Evolutionary conservation across 805 yeast genomes (phyloP).

Genomic region (Zygotorulaspora chibaensis): DNA sequence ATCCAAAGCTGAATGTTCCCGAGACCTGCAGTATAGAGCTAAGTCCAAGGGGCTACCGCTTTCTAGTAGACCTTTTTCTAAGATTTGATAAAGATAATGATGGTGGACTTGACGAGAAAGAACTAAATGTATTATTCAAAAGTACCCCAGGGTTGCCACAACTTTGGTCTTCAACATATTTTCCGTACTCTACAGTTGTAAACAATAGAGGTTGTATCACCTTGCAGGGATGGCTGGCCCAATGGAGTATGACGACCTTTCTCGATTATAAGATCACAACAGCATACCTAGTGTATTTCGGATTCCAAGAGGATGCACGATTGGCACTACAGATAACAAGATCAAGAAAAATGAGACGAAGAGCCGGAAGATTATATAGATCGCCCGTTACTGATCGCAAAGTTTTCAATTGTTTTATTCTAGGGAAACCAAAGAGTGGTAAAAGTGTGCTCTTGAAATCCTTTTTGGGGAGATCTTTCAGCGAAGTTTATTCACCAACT

Average conservation of each 20-base stretch:
- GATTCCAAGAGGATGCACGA: slow-evolving; percentile 58
- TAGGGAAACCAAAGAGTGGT: slow-evolving; percentile 86
- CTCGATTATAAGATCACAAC: slow-evolving; percentile 78
- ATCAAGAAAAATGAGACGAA: slow-evolving; percentile 64
- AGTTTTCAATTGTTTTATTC: slow-evolving; percentile 82
- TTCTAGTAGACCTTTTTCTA: slow-evolving; percentile 83
- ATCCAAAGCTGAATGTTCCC: slow-evolving; percentile 74
- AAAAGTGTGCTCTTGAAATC: slow-evolving; percentile 80
- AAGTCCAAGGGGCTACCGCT: slow-evolving; percentile 87
- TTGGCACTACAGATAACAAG: slow-evolving; percentile 75
- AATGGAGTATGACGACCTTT: slow-evolving; percentile 95
- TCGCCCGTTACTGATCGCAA: slow-evolving; percentile 74
- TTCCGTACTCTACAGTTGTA: slow-evolving; percentile 84
- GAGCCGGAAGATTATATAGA: slow-evolving; percentile 63
- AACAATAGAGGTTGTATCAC: slow-evolving; percentile 89
- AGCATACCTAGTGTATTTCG: slow-evolving; percentile 85
- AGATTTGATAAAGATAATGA: slow-evolving; percentile 92
- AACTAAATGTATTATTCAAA: slow-evolving; percentile 61
- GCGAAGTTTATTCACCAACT: slow-evolving; percentile 74
- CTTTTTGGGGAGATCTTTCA: slow-evolving; percentile 69
- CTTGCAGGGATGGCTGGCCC: slow-evolving; percentile 97
- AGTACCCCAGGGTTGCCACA: slow-evolving; percentile 94
- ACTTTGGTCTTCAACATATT: slow-evolving; percentile 78
- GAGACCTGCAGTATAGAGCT: slow-evolving; percentile 78
- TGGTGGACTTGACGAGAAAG: slow-evolving; percentile 82